Evolutionary conservation across 768 basidiomycete species (phyloP), one percentile per base, ranked within the genome.

Genomic region (Sporobolomyces roseus): DNA sequence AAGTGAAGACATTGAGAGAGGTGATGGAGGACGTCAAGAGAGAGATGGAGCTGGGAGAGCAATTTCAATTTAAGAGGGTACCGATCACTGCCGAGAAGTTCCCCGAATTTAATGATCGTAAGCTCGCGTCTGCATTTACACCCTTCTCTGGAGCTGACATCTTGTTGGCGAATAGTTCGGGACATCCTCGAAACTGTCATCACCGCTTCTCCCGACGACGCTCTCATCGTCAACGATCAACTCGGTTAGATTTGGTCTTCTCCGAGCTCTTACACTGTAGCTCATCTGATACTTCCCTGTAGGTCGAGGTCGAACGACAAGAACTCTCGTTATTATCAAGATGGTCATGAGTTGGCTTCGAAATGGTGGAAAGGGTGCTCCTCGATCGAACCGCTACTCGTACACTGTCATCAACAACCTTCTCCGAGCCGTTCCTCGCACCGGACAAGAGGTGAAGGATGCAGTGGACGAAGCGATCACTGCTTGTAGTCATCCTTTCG

Each of bases 191-290:
- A 84, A 27, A 83, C 84, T 45, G 88, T 88, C 0, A 89, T 68
- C 10, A 74, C 76, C 52, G 65, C 66, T 67, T 73, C 80, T 77
- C 58, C 58, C 2, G 51, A 66, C 9, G 54, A 61, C n/a, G 79
- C 79, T 8, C 88, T 98, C 65, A 87, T 99, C 23, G 84, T 99
- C 41, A 99, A 98, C 76, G 96, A 93, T 75, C 96, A 99, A 76
- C 84, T 99, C 19, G 94, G 92, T 6, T 12, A 8, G 68, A 16
- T 30, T 35, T 16, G 36, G 25, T 46, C 45, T 13, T 23, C 36
- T 17, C n/a, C 46, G 1, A 36, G 27, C 33, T 27, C 27, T 23
- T 12, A n/a, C 13, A 17, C 38, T n/a, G n/a, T n/a, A n/a, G n/a
- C n/a, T n/a, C 23, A 3, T 17, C 53, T 36, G 27, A 14, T 17